Base-by-base conservation (phyloP, 371 early-diverging fungal genomes). In the Mortierella sp. region DNA sequence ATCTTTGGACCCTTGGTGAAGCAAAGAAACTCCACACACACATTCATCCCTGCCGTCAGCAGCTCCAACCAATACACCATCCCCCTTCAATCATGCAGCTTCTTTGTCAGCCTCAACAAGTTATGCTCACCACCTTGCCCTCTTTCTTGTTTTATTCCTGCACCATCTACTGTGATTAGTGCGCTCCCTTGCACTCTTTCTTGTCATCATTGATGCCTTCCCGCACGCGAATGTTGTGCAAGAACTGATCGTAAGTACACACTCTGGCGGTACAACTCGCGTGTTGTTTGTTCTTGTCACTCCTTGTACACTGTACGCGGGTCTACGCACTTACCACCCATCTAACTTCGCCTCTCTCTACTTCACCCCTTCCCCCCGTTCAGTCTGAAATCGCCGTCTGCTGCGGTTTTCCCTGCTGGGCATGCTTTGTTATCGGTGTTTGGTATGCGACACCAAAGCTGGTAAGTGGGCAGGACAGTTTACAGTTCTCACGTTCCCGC, bases 401-500 rank as follows among this genome's bases (percentile, higher is more conserved):
- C 44, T 76, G 77, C 47, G 64, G 69, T 39, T 76, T 76, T 27
- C 77, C 77, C 7, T 68, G 69, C 49, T 76, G 77, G 77, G 77
- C 77, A 17, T 76, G 69, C 52, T 69, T 76, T 41, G 77, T 69
- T 24, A 76, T 76, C 31, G 77, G 77, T 17, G 46, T 76, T 3
- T 76, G 77, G 77, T 69, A 76, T 61, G 77, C 77, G 17, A 76
- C 77, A 13, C 77, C 77, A 6, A 76, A 76, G 24, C 39, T 76
- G 64, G 74, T 73, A 67, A 60, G 71, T 19, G 17, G 1, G 40
- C 19, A 46, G 10, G 4, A 34, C 34, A 34, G 34, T 34, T 34
- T 34, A 10, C 34, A 34, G 34, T 34, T 34, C 34, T 34, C 34
- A 34, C 34, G 34, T 34, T 34, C 34, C 34, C 34, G 34, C 34